Percentiles rank a stretch among this genome's conserved stretches.
phyloP scores from a whole-genome alignment of 345 rosid species.

The Hypericum perforatum region DNA sequence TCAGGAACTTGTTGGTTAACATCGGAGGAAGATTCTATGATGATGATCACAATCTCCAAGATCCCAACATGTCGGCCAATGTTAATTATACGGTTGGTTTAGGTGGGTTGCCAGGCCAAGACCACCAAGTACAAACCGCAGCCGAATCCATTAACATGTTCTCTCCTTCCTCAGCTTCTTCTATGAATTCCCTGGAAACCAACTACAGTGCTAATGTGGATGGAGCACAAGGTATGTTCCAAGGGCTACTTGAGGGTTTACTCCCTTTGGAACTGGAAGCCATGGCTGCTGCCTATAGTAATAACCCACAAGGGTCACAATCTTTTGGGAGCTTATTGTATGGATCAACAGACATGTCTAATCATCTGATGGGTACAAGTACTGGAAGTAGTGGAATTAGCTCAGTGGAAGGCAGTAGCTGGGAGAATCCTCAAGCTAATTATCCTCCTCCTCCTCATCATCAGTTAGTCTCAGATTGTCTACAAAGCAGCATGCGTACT shows the following conservation, averaged over 20 bases:
- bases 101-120: constrained; percentile 12
- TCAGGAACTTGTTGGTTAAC: constrained; percentile 26
- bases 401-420: constrained; percentile 46
- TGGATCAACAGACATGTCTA: constrained; percentile 19
- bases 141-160: constrained; percentile 16
- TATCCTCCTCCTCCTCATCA: constrained; percentile 30
- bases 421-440: constrained; percentile 44
- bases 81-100: constrained; percentile 8
- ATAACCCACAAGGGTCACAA: constrained; percentile 13
- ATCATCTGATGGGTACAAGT: constrained; percentile 12
- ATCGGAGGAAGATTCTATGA: constrained; percentile 37
- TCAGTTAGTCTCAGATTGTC: constrained; percentile 20
- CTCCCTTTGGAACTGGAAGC: constrained; percentile 12
- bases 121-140: constrained; percentile 14
- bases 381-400: constrained; percentile 21
- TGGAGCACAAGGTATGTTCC: constrained; percentile 19
- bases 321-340: constrained; percentile 19
- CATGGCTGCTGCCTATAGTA: constrained; percentile 9
- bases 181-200: constrained; percentile 20
- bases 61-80: constrained; percentile 3
- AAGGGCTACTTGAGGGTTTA: constrained; percentile 24
- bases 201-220: constrained; percentile 13
- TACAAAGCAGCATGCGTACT: constrained; percentile 20
- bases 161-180: constrained; percentile 16
- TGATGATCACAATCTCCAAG: constrained; percentile 8